These are phyloP conservation scores for Echeveria elegans DNA, from an alignment of 164 flowering plant species.

Conservation along the genomic window DNA sequence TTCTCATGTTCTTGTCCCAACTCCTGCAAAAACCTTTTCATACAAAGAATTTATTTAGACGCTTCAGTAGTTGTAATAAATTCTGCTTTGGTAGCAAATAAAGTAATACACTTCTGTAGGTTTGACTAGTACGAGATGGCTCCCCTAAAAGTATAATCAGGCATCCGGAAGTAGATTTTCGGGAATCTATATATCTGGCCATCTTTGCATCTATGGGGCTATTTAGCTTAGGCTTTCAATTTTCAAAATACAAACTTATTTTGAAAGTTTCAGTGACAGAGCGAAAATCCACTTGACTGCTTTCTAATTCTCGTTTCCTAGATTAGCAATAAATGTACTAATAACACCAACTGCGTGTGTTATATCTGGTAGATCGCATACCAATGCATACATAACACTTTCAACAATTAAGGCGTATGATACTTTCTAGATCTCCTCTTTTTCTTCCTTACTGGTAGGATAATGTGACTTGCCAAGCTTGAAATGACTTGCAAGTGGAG, in stretches of 20 bases:
- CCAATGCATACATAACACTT: not conserved
- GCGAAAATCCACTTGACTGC: not conserved
- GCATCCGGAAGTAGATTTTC: conserved; percentile 4
- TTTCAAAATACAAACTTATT: not conserved
- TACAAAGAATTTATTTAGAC: not conserved
- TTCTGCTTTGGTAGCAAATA: conserved; percentile 1
- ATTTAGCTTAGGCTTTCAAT: not conserved
- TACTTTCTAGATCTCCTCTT: not conserved
- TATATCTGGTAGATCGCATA: not conserved
- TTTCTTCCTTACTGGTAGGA: too few relatives aligned
- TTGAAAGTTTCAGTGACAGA: not conserved
- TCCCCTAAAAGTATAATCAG: conserved; percentile 5
- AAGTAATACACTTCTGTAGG: conserved; percentile 5
- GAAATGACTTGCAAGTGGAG: not conserved
- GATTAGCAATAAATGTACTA: not conserved
- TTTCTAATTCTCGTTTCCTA: not conserved
- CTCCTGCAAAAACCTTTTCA: not conserved
- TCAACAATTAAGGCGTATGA: not conserved
- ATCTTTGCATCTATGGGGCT: not conserved
- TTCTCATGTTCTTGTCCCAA: not conserved
- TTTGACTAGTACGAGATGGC: not conserved
- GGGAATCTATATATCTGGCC: conserved; percentile 1
- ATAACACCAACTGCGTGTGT: not conserved
- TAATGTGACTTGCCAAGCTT: not conserved
- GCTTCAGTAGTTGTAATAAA: conserved; percentile 5